phyloP scores from a whole-genome alignment of 2,329 filamentous ascomycete genomes.

The Colletotrichum trifolii region DNA sequence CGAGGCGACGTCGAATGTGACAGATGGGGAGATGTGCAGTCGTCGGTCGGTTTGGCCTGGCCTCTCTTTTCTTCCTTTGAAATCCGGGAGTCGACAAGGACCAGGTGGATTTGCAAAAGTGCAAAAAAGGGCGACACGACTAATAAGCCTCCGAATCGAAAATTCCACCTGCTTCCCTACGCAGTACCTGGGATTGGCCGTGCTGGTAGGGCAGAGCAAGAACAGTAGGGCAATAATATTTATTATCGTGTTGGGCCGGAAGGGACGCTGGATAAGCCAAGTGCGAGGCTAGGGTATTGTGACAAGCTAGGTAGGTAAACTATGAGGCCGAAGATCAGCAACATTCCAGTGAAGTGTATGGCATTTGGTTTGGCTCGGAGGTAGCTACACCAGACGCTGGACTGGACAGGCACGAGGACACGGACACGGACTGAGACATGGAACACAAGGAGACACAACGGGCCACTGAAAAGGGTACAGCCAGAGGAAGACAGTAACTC shows the following conservation, averaged over 20 bases:
- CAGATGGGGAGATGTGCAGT: slow-evolving; percentile 9
- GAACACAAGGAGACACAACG: not conserved
- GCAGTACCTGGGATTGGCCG: too few relatives aligned
- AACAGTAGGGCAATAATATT: not conserved
- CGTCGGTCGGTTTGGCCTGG: not conserved
- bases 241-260: slow-evolving; percentile 5
- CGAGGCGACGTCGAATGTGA: slow-evolving; percentile 6
- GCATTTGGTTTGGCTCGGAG: slow-evolving; percentile 24
- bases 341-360: slow-evolving; percentile 28
- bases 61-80: slow-evolving; percentile 7
- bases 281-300: not conserved
- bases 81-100: slow-evolving; percentile 10
- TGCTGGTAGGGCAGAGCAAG: not conserved
- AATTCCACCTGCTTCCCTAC: too few relatives aligned
- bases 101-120: slow-evolving; percentile 15
- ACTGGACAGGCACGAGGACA: not conserved
- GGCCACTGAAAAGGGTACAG: too few relatives aligned
- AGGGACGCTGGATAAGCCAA: not conserved
- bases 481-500: too few relatives aligned
- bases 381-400: slow-evolving; percentile 19
- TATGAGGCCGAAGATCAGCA: slow-evolving; percentile 33
- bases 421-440: not conserved
- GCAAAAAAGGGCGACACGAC: slow-evolving; percentile 9
- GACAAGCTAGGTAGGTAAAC: slow-evolving; percentile 2
- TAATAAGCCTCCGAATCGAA: not conserved